Base-by-base conservation (phyloP, 495 filamentous ascomycete genomes). In the Aspergillus bridgeri region DNA sequence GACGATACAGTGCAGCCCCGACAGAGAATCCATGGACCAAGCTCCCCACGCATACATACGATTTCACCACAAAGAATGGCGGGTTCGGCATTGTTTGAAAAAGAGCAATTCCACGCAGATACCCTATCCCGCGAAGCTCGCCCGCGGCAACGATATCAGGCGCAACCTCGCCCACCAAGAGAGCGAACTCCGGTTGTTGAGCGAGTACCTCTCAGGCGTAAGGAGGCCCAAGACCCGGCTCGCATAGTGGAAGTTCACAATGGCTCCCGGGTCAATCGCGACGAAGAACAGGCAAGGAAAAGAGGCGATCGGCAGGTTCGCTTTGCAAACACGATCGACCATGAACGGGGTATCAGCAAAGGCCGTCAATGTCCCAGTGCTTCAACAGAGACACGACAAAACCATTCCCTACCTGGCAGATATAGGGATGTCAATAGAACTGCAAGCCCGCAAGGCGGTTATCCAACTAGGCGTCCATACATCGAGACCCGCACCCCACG, bases 141-240 rank as follows among this genome's bases (percentile, higher is more conserved):
- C 21, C 23, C 44, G 19, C 48, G 11, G 15, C 50, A 59, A 48
- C 54, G 48, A 20, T 42, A 42, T 17, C 38, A 51, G 8, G 47
- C 20, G 5, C 42, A 22, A 20, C 63, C n/a, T n/a, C n/a, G 67
- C 17, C 54, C 27, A 29, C 63, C 60, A 48, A 61, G 69, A 44
- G 63, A 67, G 48, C 51, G 58, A 23, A 58, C 66, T 4, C 61
- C 62, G 7, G 61, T 65, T 15, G 18, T 49, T 24, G 67, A 69
- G 42, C 61, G 65, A 20, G 53, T 48, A 43, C 65, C 67, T 42
- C 43, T 27, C 11, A 57, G 63, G n/a, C 29, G 48, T 42, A 52
- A 60, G 47, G 43, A 48, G 45, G 33, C 33, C 13, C 33, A 38
- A 4, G 33, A 9, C 33, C 33, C 33, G 46, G 9, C 29, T 51